Percentiles rank a stretch among this genome's conserved stretches.
phyloP scores from a whole-genome alignment of 2,329 filamentous ascomycete species.

The Plectosphaerella cucumerina region DNA sequence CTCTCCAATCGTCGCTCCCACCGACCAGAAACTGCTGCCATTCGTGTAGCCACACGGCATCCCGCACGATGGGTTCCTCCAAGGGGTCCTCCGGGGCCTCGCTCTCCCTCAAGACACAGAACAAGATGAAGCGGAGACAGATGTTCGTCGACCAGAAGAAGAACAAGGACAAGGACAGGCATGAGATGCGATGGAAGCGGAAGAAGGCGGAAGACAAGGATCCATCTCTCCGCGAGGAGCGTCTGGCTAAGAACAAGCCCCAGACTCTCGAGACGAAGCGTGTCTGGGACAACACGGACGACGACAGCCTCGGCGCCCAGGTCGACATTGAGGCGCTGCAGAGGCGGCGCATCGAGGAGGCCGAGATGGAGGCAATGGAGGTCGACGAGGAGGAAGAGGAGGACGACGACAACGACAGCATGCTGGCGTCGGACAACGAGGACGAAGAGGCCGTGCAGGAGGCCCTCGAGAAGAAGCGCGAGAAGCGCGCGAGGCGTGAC shows the following conservation, averaged over 20 bases:
- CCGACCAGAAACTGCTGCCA: no score
- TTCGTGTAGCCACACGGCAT: neutral
- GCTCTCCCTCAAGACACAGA: conserved; percentile 49
- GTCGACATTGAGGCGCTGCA: conserved; percentile 59
- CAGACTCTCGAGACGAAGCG: conserved; percentile 82
- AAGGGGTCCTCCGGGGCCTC: conserved; percentile 19
- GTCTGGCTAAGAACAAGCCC: conserved; percentile 75
- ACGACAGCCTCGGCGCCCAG: conserved; percentile 49
- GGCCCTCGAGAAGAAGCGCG: conserved; percentile 36
- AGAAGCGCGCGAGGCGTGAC: conserved; percentile 41
- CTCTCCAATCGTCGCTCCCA: conserved; percentile 6
- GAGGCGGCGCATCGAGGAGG: conserved; percentile 50
- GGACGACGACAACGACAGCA: conserved; percentile 64
- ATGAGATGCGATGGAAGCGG: conserved; percentile 71
- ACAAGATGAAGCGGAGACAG: conserved; percentile 76
- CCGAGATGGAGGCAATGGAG: conserved; percentile 36
- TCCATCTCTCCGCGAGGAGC: conserved; percentile 67
- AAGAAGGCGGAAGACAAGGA: conserved; percentile 85
- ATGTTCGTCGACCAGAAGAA: conserved; percentile 80
- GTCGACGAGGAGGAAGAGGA: conserved; percentile 35
- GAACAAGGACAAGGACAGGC: conserved; percentile 65
- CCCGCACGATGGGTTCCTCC: conserved; percentile 11
- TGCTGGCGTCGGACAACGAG: conserved; percentile 65
- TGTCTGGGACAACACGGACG: conserved; percentile 76
- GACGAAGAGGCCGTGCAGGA: conserved; percentile 33